Evolutionary conservation across 768 basidiomycete species (phyloP).

Genomic region (Russula lepida): DNA sequence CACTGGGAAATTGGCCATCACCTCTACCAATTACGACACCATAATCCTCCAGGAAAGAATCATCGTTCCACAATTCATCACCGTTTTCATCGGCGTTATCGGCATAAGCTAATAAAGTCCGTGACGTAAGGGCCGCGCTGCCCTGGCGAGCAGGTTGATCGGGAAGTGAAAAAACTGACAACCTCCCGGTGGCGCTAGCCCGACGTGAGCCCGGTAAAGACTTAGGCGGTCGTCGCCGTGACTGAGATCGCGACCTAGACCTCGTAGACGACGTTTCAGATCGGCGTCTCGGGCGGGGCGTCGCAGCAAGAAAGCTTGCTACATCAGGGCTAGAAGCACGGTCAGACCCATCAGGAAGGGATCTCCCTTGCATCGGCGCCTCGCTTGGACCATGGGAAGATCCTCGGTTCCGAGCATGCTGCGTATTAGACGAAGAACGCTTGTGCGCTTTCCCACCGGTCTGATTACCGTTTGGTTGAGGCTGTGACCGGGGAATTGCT

Average conservation of each 20-base stretch:
- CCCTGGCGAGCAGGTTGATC: conserved; percentile 16
- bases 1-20: conserved; percentile 21
- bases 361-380: background rate
- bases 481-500: conserved; percentile 1
- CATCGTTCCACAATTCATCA: conserved; percentile 24
- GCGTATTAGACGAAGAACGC: conserved; percentile 1
- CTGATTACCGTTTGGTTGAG: background rate
- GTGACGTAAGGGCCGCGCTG: conserved; percentile 13
- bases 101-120: conserved; percentile 18
- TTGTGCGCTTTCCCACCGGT: background rate
- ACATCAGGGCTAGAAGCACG: conserved; percentile 30
- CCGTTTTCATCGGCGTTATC: background rate
- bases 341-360: background rate
- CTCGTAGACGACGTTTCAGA: conserved; percentile 22
- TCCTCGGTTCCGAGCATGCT: background rate
- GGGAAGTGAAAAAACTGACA: conserved; percentile 10
- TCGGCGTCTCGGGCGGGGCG: conserved; percentile 27
- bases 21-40: conserved; percentile 24
- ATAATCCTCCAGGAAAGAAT: conserved; percentile 26
- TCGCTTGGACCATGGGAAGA: background rate
- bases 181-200: conserved; percentile 17
- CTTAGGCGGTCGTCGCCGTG: conserved; percentile 12
- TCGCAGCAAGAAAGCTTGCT: conserved; percentile 26
- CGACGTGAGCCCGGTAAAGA: conserved; percentile 18
- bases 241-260: conserved; percentile 23